Conservation (phyloP, 208 protist species). For the Porcisia deanei region DNA sequence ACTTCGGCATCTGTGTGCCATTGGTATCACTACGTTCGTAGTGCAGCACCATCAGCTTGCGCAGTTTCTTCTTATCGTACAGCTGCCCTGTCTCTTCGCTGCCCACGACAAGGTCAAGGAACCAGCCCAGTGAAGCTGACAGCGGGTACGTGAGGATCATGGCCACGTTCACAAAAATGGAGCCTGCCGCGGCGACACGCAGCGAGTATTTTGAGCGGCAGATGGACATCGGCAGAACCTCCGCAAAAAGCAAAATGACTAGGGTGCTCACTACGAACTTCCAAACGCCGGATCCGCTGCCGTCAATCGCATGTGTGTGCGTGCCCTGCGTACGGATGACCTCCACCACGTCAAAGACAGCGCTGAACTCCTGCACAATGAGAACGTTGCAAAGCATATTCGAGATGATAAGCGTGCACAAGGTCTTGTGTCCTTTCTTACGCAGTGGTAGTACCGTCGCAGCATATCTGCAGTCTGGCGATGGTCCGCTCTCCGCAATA, state of each 20-base stretch:
- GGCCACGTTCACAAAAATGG: constrained; percentile 71
- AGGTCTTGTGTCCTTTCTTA: constrained; percentile 76
- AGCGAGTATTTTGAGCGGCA: constrained; percentile 90
- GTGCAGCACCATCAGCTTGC: constrained; percentile 87
- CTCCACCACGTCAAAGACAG: constrained; percentile 54
- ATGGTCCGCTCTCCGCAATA: constrained; percentile 81
- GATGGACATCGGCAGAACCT: constrained; percentile 88
- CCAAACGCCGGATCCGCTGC: constrained; percentile 37
- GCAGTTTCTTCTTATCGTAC: constrained; percentile 87
- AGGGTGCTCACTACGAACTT: constrained; percentile 76
- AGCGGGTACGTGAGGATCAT: constrained; percentile 83
- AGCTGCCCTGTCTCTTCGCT: constrained; percentile 75
- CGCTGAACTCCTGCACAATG: constrained; percentile 78
- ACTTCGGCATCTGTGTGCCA: constrained; percentile 51
- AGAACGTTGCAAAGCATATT: constrained; percentile 91
- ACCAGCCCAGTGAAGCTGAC: constrained; percentile 66
- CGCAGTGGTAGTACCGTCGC: constrained; percentile 77
- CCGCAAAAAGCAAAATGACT: constrained; percentile 85
- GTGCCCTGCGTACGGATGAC: constrained; percentile 33
- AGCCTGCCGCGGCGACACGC: constrained; percentile 73
- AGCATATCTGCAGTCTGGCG: constrained; percentile 80
- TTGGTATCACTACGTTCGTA: constrained; percentile 60
- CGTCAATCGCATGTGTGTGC: constrained; percentile 18
- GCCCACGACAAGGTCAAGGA: constrained; percentile 80
- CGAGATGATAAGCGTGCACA: constrained; percentile 86